Evolutionary conservation across 768 basidiomycete species (phyloP), one percentile per base, ranked within the genome.

Genomic region (Hypsizygus marmoreus): DNA sequence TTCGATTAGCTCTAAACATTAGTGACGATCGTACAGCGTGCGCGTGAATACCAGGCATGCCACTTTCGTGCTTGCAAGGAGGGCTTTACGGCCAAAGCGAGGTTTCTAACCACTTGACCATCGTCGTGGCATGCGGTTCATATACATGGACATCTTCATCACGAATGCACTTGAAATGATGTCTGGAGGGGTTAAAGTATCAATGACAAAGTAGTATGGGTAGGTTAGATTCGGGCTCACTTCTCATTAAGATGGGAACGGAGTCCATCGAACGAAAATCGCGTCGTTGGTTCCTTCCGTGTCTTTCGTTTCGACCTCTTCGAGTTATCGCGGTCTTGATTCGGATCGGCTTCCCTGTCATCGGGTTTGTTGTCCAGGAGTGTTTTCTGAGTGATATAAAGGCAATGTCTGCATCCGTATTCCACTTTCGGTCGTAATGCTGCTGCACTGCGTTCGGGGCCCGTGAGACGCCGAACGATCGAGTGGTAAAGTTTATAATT

Each of bases 241-340:
- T 79, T 84, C 51, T 65, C 72, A 55, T 82, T 83, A 47, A 79
- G 54, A 51, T 88, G 86, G 17, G 82, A 85, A 30, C 77, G 66
- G 40, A 88, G 53, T 2, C 79, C 85, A 49, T 85, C 64, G 53
- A 84, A 82, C 3, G 52, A 60, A 60, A 80, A 76, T 43, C 25
- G 45, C 26, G 49, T 41, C 40, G 38, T 41, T 22, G 29, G 43
- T 24, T 45, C 40, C 13, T 32, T 42, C 19, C 29, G 20, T 23
- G 20, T 20, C n/a, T 29, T 26, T 50, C 55, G 11, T 44, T 34
- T 30, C 52, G 51, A 14, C 43, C 25, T 43, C n/a, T 36, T 43
- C 17, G 24, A 17, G 11, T 16, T 14, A n/a, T 40, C 25, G 14
- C 14, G 10, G 16, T 19, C 26, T 3, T 38, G 42, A 24, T 31